Conservation (phyloP, 139 green algal species). For the Asterochloris erici region DNA sequence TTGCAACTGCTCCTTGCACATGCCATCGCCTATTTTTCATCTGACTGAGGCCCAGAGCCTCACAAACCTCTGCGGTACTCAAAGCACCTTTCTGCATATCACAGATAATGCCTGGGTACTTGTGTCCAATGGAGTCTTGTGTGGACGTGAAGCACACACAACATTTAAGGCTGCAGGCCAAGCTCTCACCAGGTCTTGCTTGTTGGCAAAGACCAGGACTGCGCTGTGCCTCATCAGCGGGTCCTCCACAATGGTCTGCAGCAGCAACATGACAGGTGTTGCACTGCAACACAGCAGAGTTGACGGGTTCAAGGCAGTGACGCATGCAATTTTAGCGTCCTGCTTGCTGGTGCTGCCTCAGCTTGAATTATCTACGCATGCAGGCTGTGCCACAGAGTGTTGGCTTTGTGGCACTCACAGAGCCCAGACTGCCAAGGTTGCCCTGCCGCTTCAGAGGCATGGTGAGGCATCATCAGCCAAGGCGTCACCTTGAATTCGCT, state of each 20-base stretch:
- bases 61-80: slow-evolving; percentile 78
- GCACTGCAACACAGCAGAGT: background rate
- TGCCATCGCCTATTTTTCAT: slow-evolving; percentile 87
- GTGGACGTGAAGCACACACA: no score
- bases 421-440: background rate
- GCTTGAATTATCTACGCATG: no score
- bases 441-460: background rate
- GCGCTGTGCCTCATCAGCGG: slow-evolving; percentile 89
- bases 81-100: slow-evolving; percentile 46
- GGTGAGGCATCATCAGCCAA: background rate
- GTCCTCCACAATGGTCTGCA: slow-evolving; percentile 84
- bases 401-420: no score
- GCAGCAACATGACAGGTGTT: background rate
- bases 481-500: slow-evolving; percentile 78
- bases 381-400: no score
- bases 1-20: slow-evolving; percentile 81
- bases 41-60: slow-evolving; percentile 77
- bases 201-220: slow-evolving; percentile 99
- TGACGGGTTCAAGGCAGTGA: no score
- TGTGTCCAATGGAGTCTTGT: background rate
- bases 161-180: background rate
- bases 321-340: no score
- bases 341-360: no score
- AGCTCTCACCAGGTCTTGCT: slow-evolving; percentile 76
- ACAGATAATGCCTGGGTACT: background rate